Conservation (phyloP, 345 rosid species). For the Camelina sativa region DNA sequence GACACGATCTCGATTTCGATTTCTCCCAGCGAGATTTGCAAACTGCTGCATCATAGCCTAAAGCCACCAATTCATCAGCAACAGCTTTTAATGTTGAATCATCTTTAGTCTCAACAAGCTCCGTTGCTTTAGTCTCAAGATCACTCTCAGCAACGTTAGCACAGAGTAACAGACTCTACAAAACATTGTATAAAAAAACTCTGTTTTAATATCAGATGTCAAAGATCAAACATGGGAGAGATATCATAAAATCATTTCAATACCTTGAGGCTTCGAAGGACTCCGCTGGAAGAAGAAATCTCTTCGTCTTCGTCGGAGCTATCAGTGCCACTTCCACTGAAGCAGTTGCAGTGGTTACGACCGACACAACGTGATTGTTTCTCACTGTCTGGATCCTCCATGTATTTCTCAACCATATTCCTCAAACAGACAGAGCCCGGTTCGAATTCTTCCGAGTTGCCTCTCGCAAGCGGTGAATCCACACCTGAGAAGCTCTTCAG, state of each 20-base stretch:
- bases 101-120: constrained; percentile 47
- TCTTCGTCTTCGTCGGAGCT: constrained; percentile 26
- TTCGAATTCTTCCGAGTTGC: background rate
- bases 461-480: background rate
- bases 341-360: constrained; percentile 1
- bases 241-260: background rate
- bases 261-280: constrained; percentile 15
- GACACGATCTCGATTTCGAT: constrained; percentile 26
- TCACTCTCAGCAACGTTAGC: constrained; percentile 54
- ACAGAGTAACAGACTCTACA: constrained; percentile 62
- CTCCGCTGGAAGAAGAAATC: background rate
- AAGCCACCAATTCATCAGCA: constrained; percentile 50
- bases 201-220: background rate
- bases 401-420: constrained; percentile 10
- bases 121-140: constrained; percentile 59
- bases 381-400: constrained; percentile 16
- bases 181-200: background rate
- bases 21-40: constrained; percentile 78
- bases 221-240: background rate
- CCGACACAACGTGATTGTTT: background rate
- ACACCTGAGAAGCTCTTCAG: background rate
- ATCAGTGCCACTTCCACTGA: constrained; percentile 3
- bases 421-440: background rate
- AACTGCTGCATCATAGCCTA: constrained; percentile 73
- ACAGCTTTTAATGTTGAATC: too few species aligned